These are phyloP conservation scores for Solanum neorickii DNA, from an alignment of 257 asterid genomes.

Conservation along the genomic window DNA sequence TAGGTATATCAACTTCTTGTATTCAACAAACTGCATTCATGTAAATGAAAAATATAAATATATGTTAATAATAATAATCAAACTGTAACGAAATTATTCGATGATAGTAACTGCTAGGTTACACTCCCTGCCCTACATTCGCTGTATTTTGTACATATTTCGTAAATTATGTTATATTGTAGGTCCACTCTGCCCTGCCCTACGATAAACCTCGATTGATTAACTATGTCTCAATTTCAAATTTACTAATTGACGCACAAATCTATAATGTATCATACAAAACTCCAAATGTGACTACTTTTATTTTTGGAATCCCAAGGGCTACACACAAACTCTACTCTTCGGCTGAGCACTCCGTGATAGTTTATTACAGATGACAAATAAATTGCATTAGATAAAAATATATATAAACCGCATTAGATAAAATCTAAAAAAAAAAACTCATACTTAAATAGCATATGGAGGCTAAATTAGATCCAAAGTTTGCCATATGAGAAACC, in stretches of 20 bases:
- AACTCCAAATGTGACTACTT: not conserved
- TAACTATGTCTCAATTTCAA: not conserved
- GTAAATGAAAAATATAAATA: not conserved
- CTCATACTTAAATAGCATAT: too few species aligned
- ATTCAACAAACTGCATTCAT: conserved; percentile 33
- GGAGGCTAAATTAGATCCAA: too few species aligned
- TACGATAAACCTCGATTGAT: too few species aligned
- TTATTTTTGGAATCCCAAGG: too few species aligned
- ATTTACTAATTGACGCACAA: not conserved
- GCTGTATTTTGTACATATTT: not conserved
- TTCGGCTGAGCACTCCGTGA: too few species aligned
- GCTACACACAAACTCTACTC: accelerated
- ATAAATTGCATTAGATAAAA: too few species aligned
- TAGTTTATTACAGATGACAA: accelerated
- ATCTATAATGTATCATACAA: not conserved
- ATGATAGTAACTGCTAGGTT: not conserved
- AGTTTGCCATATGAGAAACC: too few species aligned
- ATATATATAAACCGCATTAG: too few species aligned
- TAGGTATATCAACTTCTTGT: conserved; percentile 40
- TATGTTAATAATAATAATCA: not conserved
- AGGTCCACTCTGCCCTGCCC: too few species aligned
- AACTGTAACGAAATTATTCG: not conserved
- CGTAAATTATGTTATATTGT: too few species aligned
- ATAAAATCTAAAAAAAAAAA: too few species aligned
- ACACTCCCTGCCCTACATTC: too few species aligned